Percentiles rank a stretch among this genome's conserved stretches.
Conservation (phyloP, 169 alveolate species). For the Besnoitia besnoiti region DNA sequence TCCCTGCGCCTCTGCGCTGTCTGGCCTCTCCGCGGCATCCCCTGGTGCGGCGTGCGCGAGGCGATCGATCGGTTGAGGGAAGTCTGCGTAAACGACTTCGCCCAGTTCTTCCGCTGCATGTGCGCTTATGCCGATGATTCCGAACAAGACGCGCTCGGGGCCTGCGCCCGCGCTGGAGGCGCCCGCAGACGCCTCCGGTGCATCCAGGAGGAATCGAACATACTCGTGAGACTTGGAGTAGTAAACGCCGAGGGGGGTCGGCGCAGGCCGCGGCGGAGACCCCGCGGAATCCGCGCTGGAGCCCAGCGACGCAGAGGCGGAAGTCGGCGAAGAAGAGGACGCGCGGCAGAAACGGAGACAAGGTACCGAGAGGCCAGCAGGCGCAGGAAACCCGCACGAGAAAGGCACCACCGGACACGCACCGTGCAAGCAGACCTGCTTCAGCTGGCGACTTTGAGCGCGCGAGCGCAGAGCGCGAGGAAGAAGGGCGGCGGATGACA, state of each 20-base stretch:
- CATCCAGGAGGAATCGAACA: conserved; percentile 2
- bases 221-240: conserved; percentile 52
- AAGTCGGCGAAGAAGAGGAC: background rate
- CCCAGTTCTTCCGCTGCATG: conserved; percentile 61
- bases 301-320: no score
- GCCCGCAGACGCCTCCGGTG: background rate
- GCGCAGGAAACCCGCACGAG: background rate
- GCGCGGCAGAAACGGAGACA: background rate
- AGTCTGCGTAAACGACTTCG: conserved; percentile 41
- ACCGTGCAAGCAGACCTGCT: no score
- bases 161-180: background rate
- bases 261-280: no score
- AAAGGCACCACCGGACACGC: no score
- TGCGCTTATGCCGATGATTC: conserved; percentile 14
- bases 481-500: no score
- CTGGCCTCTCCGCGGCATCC: background rate
- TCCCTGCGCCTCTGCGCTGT: background rate
- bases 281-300: no score
- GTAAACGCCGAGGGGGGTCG: background rate
- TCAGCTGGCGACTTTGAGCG: no score
- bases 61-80: background rate
- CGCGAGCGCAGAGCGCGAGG: no score
- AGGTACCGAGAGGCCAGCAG: no score
- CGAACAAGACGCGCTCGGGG: conserved; percentile 7
- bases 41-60: background rate